These are phyloP conservation scores for Alternaria conjuncta DNA, from an alignment of 2,329 filamentous ascomycete species.

Conservation along the genomic window DNA sequence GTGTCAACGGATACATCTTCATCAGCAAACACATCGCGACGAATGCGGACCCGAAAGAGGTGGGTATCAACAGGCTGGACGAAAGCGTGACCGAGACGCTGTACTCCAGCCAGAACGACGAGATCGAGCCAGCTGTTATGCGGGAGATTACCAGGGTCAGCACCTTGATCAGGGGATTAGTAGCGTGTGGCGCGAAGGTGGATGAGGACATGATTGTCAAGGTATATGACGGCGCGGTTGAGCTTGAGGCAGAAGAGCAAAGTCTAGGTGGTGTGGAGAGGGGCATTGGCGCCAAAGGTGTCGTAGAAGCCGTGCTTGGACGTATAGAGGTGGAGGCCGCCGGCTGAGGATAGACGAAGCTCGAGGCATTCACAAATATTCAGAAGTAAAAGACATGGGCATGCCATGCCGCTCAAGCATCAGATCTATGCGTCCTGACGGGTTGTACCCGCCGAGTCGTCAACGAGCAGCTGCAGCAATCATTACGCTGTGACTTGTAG, in stretches of 20 bases:
- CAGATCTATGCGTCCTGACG: background rate
- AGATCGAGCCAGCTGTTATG: constrained; percentile 76
- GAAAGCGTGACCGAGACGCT: constrained; percentile 84
- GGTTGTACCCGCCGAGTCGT: background rate
- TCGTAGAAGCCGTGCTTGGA: constrained; percentile 40
- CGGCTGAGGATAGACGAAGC: constrained; percentile 15
- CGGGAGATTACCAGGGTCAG: constrained; percentile 86
- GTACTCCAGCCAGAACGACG: constrained; percentile 95
- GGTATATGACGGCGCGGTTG: constrained; percentile 82
- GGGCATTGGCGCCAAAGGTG: constrained; percentile 39
- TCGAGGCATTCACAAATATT: background rate
- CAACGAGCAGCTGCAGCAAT: background rate
- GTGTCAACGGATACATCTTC: constrained; percentile 97
- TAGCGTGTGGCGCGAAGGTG: constrained; percentile 81
- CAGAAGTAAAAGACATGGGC: background rate
- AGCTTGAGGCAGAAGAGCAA: constrained; percentile 70
- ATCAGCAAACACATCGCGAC: constrained; percentile 82
- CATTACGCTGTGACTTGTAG: background rate
- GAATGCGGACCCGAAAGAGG: constrained; percentile 58
- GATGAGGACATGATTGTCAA: constrained; percentile 87
- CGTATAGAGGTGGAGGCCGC: constrained; percentile 36
- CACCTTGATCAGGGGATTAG: constrained; percentile 80
- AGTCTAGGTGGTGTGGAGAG: constrained; percentile 57
- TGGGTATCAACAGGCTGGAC: constrained; percentile 81
- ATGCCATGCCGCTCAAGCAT: background rate